These are phyloP conservation scores for Crotalaria pallida DNA, from an alignment of 306 rosid genomes.

Conservation along the genomic window DNA sequence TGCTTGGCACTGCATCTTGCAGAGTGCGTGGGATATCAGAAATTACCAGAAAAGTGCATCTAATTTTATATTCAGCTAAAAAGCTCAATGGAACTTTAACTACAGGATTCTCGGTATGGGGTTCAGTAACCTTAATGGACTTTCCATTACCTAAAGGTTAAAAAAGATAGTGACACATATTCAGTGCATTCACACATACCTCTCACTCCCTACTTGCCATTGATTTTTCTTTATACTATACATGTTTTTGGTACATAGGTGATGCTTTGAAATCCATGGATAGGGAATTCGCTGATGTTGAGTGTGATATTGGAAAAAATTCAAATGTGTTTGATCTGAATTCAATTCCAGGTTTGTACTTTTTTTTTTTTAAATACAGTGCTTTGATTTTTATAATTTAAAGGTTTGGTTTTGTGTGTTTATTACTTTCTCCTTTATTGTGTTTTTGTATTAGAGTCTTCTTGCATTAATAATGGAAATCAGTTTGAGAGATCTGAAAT, in stretches of 20 bases:
- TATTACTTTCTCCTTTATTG: too few relatives aligned
- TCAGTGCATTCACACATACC: not conserved
- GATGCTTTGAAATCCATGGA: too few relatives aligned
- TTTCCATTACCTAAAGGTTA: slow-evolving; percentile 29
- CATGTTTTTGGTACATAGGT: not conserved
- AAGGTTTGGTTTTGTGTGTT: too few relatives aligned
- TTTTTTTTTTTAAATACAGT: too few relatives aligned
- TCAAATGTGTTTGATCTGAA: too few relatives aligned
- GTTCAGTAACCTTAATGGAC: slow-evolving; percentile 14
- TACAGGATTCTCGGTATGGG: not conserved
- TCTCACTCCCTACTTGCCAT: not conserved
- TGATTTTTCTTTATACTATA: not conserved
- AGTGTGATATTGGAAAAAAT: too few relatives aligned
- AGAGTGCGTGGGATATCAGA: slow-evolving; percentile 38
- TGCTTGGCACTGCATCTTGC: slow-evolving; percentile 33
- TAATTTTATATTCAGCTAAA: slow-evolving; percentile 14
- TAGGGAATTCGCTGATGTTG: too few relatives aligned
- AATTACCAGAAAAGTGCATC: slow-evolving; percentile 41
- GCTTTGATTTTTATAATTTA: too few relatives aligned
- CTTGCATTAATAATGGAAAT: too few relatives aligned
- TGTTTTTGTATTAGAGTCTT: too few relatives aligned
- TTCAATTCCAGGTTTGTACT: too few relatives aligned
- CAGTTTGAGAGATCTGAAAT: too few relatives aligned
- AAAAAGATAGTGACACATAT: not conserved
- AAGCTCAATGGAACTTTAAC: slow-evolving; percentile 27